phyloP scores from a whole-genome alignment of 768 basidiomycete species.

The Lactarius hengduanensis region DNA sequence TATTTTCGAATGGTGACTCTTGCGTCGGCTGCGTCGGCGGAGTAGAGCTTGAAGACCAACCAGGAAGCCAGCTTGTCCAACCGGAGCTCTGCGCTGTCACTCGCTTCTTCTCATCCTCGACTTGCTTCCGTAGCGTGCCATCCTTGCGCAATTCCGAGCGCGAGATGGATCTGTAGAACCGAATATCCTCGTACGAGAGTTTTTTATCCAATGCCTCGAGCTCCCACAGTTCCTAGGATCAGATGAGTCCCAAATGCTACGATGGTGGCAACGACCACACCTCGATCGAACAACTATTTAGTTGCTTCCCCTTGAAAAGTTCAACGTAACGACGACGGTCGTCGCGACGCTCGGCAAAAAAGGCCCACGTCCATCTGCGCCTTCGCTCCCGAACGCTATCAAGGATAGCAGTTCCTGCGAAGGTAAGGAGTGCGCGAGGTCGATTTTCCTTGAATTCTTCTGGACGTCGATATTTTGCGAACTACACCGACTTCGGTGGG shows the following conservation, averaged over 20 bases:
- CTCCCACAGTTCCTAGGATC: slow-evolving; percentile 46
- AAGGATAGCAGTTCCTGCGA: slow-evolving; percentile 77
- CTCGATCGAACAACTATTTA: slow-evolving; percentile 49
- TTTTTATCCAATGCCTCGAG: slow-evolving; percentile 75
- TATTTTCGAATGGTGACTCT: slow-evolving; percentile 60
- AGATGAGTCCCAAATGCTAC: slow-evolving; percentile 17
- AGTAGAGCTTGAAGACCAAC: slow-evolving; percentile 48
- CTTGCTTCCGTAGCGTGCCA: slow-evolving; percentile 59
- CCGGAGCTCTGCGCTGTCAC: slow-evolving; percentile 47
- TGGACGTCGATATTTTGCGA: slow-evolving; percentile 76
- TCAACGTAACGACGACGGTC: slow-evolving; percentile 83
- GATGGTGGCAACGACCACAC: slow-evolving; percentile 41
- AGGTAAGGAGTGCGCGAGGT: slow-evolving; percentile 68
- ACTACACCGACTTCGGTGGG: slow-evolving; percentile 45
- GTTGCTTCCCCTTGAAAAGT: slow-evolving; percentile 75
- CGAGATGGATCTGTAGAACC: slow-evolving; percentile 95
- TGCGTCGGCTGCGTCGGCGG: slow-evolving; percentile 39
- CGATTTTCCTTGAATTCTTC: slow-evolving; percentile 57
- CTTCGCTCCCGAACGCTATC: slow-evolving; percentile 81
- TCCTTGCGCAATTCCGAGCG: slow-evolving; percentile 87
- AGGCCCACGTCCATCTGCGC: slow-evolving; percentile 88
- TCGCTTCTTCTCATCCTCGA: slow-evolving; percentile 63
- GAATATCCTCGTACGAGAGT: slow-evolving; percentile 89
- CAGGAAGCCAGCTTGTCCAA: slow-evolving; percentile 67
- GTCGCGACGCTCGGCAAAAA: slow-evolving; percentile 85